These are phyloP conservation scores for Oxytropis ochrocephala DNA, from an alignment of 306 rosid genomes.

Conservation along the genomic window DNA sequence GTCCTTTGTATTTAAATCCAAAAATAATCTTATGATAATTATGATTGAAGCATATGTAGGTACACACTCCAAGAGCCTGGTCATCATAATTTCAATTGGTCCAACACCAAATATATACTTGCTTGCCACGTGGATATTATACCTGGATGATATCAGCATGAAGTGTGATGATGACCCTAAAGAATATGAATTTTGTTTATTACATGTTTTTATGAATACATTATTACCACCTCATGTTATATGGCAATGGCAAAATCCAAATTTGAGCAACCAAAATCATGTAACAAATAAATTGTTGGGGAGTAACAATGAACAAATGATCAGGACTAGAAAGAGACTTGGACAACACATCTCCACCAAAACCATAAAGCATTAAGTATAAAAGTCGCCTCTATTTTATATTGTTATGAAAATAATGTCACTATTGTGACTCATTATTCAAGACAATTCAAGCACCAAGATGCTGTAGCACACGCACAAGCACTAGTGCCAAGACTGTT, in stretches of 20 bases:
- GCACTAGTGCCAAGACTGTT: too few species aligned
- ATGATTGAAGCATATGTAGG: slow-evolving; percentile 34
- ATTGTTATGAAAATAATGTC: too few species aligned
- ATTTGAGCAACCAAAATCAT: background rate
- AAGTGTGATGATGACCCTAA: slow-evolving; percentile 67
- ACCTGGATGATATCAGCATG: slow-evolving; percentile 80
- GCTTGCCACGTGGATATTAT: slow-evolving; percentile 56
- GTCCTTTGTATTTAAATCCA: slow-evolving; percentile 13
- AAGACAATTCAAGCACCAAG: too few species aligned
- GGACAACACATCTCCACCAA: too few species aligned
- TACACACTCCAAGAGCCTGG: slow-evolving; percentile 46
- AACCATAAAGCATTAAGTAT: too few species aligned
- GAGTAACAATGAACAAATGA: too few species aligned
- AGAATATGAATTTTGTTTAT: background rate
- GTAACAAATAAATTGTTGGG: too few species aligned
- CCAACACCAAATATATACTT: slow-evolving; percentile 46
- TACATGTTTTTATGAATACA: background rate
- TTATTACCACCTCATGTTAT: too few species aligned
- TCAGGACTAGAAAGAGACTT: too few species aligned
- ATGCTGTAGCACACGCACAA: too few species aligned
- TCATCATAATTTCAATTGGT: slow-evolving; percentile 35
- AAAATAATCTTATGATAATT: slow-evolving; percentile 28
- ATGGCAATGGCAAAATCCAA: background rate
- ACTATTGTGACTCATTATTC: too few species aligned
- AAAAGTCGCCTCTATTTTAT: too few species aligned